Evolutionary conservation across 148 eudicot genomes (phyloP).

Genomic region (Rheum nobile): DNA sequence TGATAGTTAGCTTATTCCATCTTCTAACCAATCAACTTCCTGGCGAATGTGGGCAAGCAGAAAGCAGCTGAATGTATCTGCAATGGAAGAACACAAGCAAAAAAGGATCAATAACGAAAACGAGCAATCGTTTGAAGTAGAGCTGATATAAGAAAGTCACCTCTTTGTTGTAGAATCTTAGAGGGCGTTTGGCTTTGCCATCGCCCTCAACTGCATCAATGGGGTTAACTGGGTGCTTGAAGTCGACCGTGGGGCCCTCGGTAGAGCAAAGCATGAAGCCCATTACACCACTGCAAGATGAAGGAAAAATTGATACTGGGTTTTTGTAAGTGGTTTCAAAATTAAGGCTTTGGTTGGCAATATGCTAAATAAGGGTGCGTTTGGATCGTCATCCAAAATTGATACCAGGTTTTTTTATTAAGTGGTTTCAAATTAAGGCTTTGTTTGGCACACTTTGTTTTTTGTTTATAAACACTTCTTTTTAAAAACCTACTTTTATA

Average conservation of each 20-base stretch:
- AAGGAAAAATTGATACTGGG: no score
- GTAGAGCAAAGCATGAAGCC: conserved; percentile 89
- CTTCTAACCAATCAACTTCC: conserved; percentile 6
- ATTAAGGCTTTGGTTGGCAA: no score
- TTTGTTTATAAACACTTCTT: no score
- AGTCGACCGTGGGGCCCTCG: conserved; percentile 81
- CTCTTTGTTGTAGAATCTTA: conserved; percentile 80
- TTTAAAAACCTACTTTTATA: no score
- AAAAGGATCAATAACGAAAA: neutral
- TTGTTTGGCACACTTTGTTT: no score
- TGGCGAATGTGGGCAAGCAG: conserved; percentile 11
- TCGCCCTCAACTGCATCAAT: conserved; percentile 90
- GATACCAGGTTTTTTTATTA: no score
- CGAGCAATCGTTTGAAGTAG: neutral
- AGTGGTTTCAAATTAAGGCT: no score
- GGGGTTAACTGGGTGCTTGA: conserved; percentile 74
- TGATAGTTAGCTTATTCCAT: neutral
- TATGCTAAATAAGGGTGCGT: no score
- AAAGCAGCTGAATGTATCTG: conserved; percentile 7
- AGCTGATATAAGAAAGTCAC: conserved; percentile 19
- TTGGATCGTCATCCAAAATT: no score
- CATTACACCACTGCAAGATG: conserved; percentile 63
- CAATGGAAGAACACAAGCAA: neutral
- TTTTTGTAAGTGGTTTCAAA: no score
- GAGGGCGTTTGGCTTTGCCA: conserved; percentile 35